Base-by-base conservation (phyloP, 306 rosid species). In the Castanospermum australe region DNA sequence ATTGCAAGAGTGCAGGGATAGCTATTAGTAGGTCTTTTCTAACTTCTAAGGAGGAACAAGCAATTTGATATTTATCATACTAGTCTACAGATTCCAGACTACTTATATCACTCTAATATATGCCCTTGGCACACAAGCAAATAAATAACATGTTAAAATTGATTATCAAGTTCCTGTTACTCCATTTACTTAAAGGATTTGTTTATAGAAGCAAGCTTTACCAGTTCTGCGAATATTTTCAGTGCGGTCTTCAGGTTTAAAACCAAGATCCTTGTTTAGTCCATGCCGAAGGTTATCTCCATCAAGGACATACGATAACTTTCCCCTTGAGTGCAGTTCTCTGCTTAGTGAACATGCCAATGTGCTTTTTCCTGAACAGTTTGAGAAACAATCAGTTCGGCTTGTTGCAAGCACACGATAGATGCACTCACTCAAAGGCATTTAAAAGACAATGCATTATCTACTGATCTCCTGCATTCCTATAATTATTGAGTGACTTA, bases 211-310 rank as follows among this genome's bases (percentile, higher is more conserved):
- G 42, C 62, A 83, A 57, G 76, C 88, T 71, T 71, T 56, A 93
- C 96, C 96, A 85, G 92, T 90, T 88, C 98, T 91, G 68, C 97
- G 94, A 44, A 91, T 91, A 73, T 93, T 93, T 87, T 91, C 97
- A 79, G 89, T 62, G 38, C 98, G 94, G 64, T 91, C 94, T 86
- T 91, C 92, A 33, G 88, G 83, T 79, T 85, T 88, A 70, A 93
- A 93, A 76, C 94, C 81, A 67, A 93, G 96, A 81, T 91, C 88
- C 78, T 87, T 89, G 82, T 89, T 93, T 63, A 93, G 83, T 79
- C 98, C 97, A 87, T 93, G 94, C 64, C 98, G 88, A 79, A 93
- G 92, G 79, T 93, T 91, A 82, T 93, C 98, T 70, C 98, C 98
- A 75, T 93, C 97, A 76, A 93, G 97, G 65, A 90, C 78, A 76